Evolutionary conservation across 805 yeast genomes (phyloP).

Genomic region (Starmera dryadoides): DNA sequence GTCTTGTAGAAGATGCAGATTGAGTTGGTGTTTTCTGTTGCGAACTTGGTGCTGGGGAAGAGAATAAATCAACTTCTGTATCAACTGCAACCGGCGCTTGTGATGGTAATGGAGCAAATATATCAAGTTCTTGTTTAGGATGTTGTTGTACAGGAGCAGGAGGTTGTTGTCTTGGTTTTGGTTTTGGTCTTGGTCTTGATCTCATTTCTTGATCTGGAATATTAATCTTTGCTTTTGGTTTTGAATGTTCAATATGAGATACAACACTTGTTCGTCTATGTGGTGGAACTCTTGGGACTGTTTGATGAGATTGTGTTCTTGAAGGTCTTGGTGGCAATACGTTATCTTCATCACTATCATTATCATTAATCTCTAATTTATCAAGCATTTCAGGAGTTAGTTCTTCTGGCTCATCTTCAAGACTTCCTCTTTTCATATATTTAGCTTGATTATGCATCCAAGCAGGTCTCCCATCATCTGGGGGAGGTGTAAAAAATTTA

Average conservation of each 20-base stretch:
- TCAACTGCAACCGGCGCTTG: neutral
- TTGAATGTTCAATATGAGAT: neutral
- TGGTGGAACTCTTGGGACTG: neutral
- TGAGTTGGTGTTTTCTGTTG: conserved; percentile 6
- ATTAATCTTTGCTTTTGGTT: neutral
- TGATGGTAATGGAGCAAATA: conserved; percentile 6
- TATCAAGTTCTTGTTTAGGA: conserved; percentile 5
- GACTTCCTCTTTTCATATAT: conserved; percentile 33
- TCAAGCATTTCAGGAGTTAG: conserved; percentile 24
- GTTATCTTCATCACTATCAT: neutral
- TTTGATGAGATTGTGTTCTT: neutral
- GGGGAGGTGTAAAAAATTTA: conserved; percentile 14
- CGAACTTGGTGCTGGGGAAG: conserved; percentile 1
- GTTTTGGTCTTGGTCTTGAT: neutral
- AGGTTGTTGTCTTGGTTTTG: neutral
- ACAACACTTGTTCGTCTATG: neutral
- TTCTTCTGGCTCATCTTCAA: conserved; percentile 39
- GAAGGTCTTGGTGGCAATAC: conserved; percentile 2
- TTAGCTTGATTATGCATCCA: conserved; percentile 65
- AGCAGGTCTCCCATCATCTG: conserved; percentile 43
- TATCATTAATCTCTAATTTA: conserved; percentile 1
- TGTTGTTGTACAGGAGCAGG: neutral
- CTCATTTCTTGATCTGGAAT: neutral
- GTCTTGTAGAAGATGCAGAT: conserved; percentile 8
- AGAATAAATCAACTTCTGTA: neutral